These are phyloP conservation scores for Leccinum insolens DNA, from an alignment of 1,284 basidiomycete species.

Conservation along the genomic window DNA sequence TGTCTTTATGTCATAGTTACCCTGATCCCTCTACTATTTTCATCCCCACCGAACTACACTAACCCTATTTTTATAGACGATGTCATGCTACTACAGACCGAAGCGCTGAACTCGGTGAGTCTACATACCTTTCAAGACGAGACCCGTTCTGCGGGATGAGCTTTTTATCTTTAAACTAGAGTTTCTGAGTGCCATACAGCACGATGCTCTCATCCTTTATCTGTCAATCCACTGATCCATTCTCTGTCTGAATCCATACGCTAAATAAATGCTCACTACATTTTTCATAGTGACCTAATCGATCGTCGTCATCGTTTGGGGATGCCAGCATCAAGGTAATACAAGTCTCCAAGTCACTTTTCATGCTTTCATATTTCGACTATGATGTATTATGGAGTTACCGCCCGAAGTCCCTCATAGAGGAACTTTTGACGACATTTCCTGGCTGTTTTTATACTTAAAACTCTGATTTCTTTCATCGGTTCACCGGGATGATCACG, in stretches of 20 bases:
- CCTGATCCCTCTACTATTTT: constrained; percentile 60
- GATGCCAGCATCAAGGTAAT: constrained; percentile 9
- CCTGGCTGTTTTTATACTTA: constrained; percentile 19
- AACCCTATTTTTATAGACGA: constrained; percentile 16
- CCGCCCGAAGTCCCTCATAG: constrained; percentile 27
- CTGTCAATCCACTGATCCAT: constrained; percentile 66
- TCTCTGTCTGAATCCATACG: constrained; percentile 12
- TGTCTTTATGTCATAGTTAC: constrained; percentile 83
- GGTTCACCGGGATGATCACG: background rate
- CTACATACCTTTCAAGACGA: constrained; percentile 1
- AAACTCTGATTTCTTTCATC: constrained; percentile 37
- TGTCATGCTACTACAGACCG: background rate
- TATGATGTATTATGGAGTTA: constrained; percentile 40
- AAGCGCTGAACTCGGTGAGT: constrained; percentile 15
- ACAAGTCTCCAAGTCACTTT: background rate
- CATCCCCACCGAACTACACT: constrained; percentile 8
- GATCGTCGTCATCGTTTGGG: background rate
- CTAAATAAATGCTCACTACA: constrained; percentile 6
- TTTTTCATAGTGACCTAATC: constrained; percentile 2
- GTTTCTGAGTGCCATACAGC: constrained; percentile 72
- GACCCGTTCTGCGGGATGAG: constrained; percentile 52
- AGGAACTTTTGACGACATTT: constrained; percentile 25
- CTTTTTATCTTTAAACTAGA: constrained; percentile 77
- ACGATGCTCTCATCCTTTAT: constrained; percentile 66
- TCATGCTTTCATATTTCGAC: background rate